Evolutionary conservation across 78 protist genomes (phyloP), one percentile per base, ranked within the genome.

Genomic region (Guillardia theta): DNA sequence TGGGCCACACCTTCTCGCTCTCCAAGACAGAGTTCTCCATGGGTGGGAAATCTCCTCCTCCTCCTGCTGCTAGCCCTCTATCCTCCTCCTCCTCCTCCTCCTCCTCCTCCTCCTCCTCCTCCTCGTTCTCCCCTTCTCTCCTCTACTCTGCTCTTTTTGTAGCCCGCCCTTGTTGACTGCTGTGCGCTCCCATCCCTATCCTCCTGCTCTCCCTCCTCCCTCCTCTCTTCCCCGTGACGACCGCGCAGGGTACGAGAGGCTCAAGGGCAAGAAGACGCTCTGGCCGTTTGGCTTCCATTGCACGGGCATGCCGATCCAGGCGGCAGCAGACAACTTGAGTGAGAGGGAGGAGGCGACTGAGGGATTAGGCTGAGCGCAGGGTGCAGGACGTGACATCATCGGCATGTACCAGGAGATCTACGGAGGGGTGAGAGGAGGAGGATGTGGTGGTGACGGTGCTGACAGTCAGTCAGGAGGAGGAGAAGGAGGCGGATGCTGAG

Each of bases 301-400:
- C 96, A 99, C 99, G 0, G 99, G 99, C 80, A 99, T 99, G 99
- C 99, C 99, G 62, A 99, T 99, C 96, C 96, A 96, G 97, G 99
- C 99, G 8, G 33, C 92, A 30, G 97, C 97, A 24, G 30, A 95
- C 70, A 96, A 96, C 43, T 80, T 96, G 18, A 45, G 83, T 64
- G 41, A 39, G 47, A 19, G 30, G 15, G 30, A 96, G 96, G 76
- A 43, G 95, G 0, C 54, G 0, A 0, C 33, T 96, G 37, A 77
- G 97, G 95, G 37, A 0, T 15, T 27, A 96, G 95, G 45, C 37
- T 44, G 21, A 96, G 95, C 33, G 21, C 54, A 10, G 92, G 64
- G 58, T 92, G 92, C 44, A 8, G 64, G 47, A 50, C 92, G 70
- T n/a, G 64, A 36, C 96, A 93, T 24, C 88, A 76, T 36, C 76